phyloP scores from a whole-genome alignment of 805 yeast species.

The Torulaspora microellipsoides region DNA sequence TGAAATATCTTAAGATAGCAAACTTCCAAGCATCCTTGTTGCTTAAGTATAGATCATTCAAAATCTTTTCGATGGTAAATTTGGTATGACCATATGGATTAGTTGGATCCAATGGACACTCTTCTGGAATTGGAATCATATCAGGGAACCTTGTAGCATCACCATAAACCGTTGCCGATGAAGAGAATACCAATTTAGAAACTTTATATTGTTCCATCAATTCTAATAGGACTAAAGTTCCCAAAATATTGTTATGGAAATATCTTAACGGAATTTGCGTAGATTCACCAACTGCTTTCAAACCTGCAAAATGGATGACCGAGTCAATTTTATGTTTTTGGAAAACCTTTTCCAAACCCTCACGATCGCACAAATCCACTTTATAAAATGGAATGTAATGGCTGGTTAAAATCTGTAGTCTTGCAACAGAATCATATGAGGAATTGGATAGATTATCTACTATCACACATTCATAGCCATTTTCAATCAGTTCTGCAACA shows the following conservation, averaged over 20 bases:
- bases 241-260: slow-evolving; percentile 63
- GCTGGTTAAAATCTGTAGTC: slow-evolving; percentile 51
- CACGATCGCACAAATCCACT: slow-evolving; percentile 54
- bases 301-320: slow-evolving; percentile 76
- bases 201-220: slow-evolving; percentile 47
- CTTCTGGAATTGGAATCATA: slow-evolving; percentile 76
- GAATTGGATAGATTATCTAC: slow-evolving; percentile 69
- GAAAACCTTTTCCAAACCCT: slow-evolving; percentile 46
- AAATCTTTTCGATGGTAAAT: slow-evolving; percentile 55
- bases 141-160: slow-evolving; percentile 68
- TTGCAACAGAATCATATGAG: slow-evolving; percentile 56
- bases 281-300: slow-evolving; percentile 81
- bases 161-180: slow-evolving; percentile 82
- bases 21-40: slow-evolving; percentile 41
- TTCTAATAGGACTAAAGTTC: slow-evolving; percentile 55
- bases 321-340: slow-evolving; percentile 45
- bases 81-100: slow-evolving; percentile 78
- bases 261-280: slow-evolving; percentile 61
- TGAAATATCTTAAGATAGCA: slow-evolving; percentile 72
- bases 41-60: slow-evolving; percentile 49
- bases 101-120: slow-evolving; percentile 68
- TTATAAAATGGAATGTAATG: slow-evolving; percentile 50
- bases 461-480: slow-evolving; percentile 66
- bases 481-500: slow-evolving; percentile 54
- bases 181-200: slow-evolving; percentile 60